These are phyloP conservation scores for Auricularia heimuer DNA, from an alignment of 768 basidiomycete genomes.

Conservation along the genomic window DNA sequence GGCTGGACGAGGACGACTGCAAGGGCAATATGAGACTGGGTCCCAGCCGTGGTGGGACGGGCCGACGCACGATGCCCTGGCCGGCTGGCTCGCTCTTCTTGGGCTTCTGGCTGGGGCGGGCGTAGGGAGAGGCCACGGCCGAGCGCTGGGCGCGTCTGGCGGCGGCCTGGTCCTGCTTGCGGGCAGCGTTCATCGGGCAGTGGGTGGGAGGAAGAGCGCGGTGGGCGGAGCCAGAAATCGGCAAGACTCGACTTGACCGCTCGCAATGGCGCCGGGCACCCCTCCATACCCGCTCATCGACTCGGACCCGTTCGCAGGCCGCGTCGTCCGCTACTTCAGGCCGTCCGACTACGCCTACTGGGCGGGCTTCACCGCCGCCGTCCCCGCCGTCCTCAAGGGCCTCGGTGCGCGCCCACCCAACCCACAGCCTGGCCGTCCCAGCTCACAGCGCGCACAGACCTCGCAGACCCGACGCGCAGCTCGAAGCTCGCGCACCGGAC, in stretches of 20 bases:
- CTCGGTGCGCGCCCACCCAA: constrained; percentile 51
- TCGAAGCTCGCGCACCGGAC: constrained; percentile 33
- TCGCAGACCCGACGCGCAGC: not conserved
- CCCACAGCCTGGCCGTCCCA: constrained; percentile 12
- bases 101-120: constrained; percentile 26
- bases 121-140: constrained; percentile 46
- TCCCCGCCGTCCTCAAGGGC: constrained; percentile 69
- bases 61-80: not conserved
- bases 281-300: constrained; percentile 86
- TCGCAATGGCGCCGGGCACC: constrained; percentile 1
- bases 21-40: not conserved
- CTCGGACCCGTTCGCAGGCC: constrained; percentile 77
- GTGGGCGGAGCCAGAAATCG: not conserved
- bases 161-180: constrained; percentile 1
- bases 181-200: not conserved
- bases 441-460: constrained; percentile 20
- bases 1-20: constrained; percentile 23
- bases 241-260: not conserved
- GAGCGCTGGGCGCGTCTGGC: constrained; percentile 31
- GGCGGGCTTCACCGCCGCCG: constrained; percentile 70
- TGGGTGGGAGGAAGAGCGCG: not conserved
- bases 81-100: constrained; percentile 41
- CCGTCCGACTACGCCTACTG: constrained; percentile 79
- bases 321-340: constrained; percentile 85
- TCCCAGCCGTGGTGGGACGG: not conserved